Base-by-base conservation (phyloP, 2,329 filamentous ascomycete genomes). In the Monilinia polystroma region DNA sequence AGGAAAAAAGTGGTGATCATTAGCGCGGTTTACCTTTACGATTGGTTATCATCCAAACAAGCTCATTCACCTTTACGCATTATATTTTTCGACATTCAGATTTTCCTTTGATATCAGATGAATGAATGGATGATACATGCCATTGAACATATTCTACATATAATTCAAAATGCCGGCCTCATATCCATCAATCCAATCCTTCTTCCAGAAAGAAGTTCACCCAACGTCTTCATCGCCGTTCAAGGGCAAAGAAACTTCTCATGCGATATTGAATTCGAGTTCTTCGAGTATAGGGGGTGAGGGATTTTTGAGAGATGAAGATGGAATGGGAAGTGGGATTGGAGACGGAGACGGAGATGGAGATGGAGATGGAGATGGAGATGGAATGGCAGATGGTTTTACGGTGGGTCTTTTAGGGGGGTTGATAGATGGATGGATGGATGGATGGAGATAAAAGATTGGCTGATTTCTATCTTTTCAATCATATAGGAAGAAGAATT, bases 401-500 rank as follows among this genome's bases (percentile, higher is more conserved):
- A 59, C 56, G 5, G 55, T 58, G 16, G 29, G 55, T 14, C 7
- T 38, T 41, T 41, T 41, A 2, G 10, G 10, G 10, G 11, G 38
- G 12, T 12, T 12, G 10, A 3, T 41, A 1, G 12, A 41, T 41
- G 38, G 38, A 14, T 14, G 38, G 38, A 35, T 3, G 6, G 32
- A 41, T 41, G 38, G 38, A 47, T 47, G 43, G 4, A 18, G 43
- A 47, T 20, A 4, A 35, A 5, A 6, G 3, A 4, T 47, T 20
- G 16, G 16, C 43, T 18, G 8, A 41, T 41, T 12, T 14, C 8
- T 7, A 11, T 14, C 38, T 12, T 41, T 38, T 38, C 14, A 7
- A 3, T 41, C 10, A 12, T 14, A 57, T 35, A 58, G 58, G 69
- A 77, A 18, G 76, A 77, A 23, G 83, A 85, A 70, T 68, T 83